A percentile compares a stretch with the other conserved stretches of the same genome.
Conservation (phyloP, 2,329 filamentous ascomycete species). For the Aureobasidium sp. region DNA sequence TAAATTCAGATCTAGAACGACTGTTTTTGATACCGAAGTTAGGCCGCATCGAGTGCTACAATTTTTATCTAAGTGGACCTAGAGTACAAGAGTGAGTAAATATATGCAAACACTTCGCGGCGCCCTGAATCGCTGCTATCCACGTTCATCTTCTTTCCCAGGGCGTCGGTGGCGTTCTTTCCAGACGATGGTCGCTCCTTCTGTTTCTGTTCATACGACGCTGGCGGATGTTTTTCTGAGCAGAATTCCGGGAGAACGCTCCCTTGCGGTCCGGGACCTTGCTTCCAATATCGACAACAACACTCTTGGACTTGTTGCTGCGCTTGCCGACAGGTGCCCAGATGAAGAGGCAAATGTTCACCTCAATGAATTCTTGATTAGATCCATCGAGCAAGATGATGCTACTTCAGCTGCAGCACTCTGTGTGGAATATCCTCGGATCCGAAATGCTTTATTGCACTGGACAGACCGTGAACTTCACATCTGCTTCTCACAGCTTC, state of each 20-base stretch:
- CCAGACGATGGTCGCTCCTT: background rate
- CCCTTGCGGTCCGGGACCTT: constrained; percentile 3
- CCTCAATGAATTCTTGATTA: constrained; percentile 12
- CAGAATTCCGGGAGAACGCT: constrained; percentile 12
- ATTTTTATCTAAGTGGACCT: background rate
- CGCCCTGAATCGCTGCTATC: background rate
- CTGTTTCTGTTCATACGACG: background rate
- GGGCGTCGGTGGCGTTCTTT: background rate
- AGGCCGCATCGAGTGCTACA: background rate
- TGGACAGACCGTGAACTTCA: constrained; percentile 3
- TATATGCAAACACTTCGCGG: background rate
- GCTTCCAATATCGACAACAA: background rate
- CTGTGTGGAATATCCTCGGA: constrained; percentile 14
- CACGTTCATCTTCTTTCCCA: background rate
- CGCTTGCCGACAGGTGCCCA: constrained; percentile 1
- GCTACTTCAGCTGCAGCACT: constrained; percentile 13
- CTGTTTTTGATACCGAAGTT: background rate
- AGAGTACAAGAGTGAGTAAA: background rate
- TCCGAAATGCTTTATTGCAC: constrained; percentile 14
- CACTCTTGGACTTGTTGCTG: constrained; percentile 9
- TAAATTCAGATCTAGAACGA: background rate
- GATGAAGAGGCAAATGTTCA: constrained; percentile 9
- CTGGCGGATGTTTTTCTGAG: constrained; percentile 11
- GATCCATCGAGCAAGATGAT: constrained; percentile 15
- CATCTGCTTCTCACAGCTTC: constrained; percentile 4